phyloP scores from a whole-genome alignment of 2,329 filamentous ascomycete genomes.

The Aureobasidium sp. region DNA sequence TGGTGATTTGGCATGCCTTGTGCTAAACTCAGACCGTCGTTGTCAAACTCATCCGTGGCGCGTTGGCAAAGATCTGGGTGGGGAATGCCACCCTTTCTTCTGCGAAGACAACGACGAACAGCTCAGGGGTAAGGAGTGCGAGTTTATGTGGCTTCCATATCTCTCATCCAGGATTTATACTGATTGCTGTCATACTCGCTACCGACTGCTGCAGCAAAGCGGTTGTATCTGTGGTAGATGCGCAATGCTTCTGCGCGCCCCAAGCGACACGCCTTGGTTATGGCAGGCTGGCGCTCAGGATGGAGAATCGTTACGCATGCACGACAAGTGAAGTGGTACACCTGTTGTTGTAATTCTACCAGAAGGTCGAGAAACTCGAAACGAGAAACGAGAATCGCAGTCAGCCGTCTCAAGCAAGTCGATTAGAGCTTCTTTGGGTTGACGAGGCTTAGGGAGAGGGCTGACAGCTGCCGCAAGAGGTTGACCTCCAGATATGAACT shows the following conservation, averaged over 20 bases:
- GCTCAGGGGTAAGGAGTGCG: too few relatives aligned
- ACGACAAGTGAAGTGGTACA: background rate
- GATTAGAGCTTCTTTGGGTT: background rate
- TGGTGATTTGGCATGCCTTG: background rate
- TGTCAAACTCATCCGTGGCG: background rate
- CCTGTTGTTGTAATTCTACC: background rate
- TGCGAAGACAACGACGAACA: background rate
- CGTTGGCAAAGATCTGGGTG: background rate
- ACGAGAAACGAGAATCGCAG: background rate
- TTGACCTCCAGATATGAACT: too few relatives aligned
- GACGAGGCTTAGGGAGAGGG: background rate
- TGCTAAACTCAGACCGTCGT: background rate
- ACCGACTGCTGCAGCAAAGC: background rate
- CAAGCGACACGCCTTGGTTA: background rate
- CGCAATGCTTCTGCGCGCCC: background rate
- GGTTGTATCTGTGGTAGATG: background rate
- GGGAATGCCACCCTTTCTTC: background rate
- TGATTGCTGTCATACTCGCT: background rate
- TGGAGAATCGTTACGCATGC: background rate
- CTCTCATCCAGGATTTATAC: background rate
- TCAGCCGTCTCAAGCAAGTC: background rate
- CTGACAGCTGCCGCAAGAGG: too few relatives aligned
- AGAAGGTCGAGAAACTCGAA: slow-evolving; percentile 13
- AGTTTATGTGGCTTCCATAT: too few relatives aligned
- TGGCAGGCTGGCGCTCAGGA: background rate